Percentiles rank a stretch among this genome's conserved stretches.
phyloP scores from a whole-genome alignment of 805 yeast genomes.

The Dipodascopsis uninucleata region DNA sequence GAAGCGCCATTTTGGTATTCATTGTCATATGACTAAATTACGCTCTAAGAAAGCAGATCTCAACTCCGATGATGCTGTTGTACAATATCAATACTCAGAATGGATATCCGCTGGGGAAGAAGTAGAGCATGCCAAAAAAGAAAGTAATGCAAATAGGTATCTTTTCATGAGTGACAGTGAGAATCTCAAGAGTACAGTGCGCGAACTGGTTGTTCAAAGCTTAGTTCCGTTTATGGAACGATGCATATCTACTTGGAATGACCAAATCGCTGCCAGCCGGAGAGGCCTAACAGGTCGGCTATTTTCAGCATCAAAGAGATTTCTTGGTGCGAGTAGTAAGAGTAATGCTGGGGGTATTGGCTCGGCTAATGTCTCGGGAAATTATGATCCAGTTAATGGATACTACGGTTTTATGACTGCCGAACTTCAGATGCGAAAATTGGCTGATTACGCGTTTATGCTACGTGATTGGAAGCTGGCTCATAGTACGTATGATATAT shows the following conservation, averaged over 20 bases:
- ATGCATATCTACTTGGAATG: conserved; percentile 80
- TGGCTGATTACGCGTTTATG: conserved; percentile 92
- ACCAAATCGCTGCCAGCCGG: conserved; percentile 45
- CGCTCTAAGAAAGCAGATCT: conserved; percentile 8
- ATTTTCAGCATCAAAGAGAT: conserved; percentile 61
- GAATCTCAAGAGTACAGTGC: conserved; percentile 41
- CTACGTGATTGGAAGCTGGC: conserved; percentile 85
- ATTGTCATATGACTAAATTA: conserved; percentile 33
- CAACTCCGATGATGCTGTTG: conserved; percentile 21
- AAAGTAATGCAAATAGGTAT: conserved; percentile 18
- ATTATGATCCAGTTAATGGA: conserved; percentile 51
- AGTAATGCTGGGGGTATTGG: conserved; percentile 28
- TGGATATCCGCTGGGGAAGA: conserved; percentile 49
- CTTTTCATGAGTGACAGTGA: conserved; percentile 37
- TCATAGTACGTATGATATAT: conserved; percentile 73
- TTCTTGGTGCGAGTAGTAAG: conserved; percentile 43
- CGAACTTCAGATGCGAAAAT: conserved; percentile 70
- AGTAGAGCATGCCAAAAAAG: conserved; percentile 24
- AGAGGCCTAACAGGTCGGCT: conserved; percentile 71
- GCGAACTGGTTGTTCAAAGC: conserved; percentile 48
- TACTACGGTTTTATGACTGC: conserved; percentile 59
- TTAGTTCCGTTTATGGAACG: conserved; percentile 82
- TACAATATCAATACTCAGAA: conserved; percentile 36
- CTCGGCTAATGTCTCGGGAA: conserved; percentile 28
- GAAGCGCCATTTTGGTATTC: conserved; percentile 40